phyloP scores from a whole-genome alignment of 1,139 yeast species.

The Pichia sp. region DNA sequence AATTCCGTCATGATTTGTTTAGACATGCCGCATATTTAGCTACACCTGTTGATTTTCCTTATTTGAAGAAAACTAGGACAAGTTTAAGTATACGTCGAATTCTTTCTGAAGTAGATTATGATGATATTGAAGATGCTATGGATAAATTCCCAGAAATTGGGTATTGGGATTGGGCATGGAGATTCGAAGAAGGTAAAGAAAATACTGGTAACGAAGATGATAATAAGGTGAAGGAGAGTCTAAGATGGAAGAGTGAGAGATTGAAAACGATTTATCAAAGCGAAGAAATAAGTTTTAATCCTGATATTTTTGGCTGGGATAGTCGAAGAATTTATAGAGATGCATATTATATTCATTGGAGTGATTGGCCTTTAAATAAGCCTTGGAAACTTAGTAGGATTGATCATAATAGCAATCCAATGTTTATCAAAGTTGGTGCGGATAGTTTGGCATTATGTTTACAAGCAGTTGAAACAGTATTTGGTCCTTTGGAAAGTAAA shows the following conservation, averaged over 20 bases:
- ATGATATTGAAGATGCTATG: slow-evolving; percentile 11
- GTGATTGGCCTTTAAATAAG: slow-evolving; percentile 30
- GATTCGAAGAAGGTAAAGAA: slow-evolving; percentile 9
- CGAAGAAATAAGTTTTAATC: slow-evolving; percentile 10
- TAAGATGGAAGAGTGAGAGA: neutral
- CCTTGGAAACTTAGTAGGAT: slow-evolving; percentile 26
- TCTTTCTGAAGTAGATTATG: slow-evolving; percentile 2
- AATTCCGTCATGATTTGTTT: slow-evolving; percentile 32
- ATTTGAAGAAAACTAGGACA: slow-evolving; percentile 10
- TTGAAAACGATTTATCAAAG: neutral
- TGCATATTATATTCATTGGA: slow-evolving; percentile 28
- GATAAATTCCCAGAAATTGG: slow-evolving; percentile 17
- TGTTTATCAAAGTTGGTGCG: neutral
- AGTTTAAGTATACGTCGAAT: slow-evolving; percentile 8
- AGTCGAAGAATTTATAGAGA: slow-evolving; percentile 25
- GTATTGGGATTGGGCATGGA: slow-evolving; percentile 25
- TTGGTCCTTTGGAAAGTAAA: neutral
- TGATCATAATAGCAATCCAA: neutral
- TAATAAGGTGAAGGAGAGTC: neutral
- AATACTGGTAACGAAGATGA: slow-evolving; percentile 2
- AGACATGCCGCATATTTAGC: slow-evolving; percentile 22
- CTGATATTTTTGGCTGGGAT: slow-evolving; percentile 23
- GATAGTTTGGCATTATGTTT: neutral
- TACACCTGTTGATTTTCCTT: slow-evolving; percentile 21
- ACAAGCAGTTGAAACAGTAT: neutral